Evolutionary conservation across 495 filamentous ascomycete species (phyloP).

Genomic region (Daldinia decipiens): DNA sequence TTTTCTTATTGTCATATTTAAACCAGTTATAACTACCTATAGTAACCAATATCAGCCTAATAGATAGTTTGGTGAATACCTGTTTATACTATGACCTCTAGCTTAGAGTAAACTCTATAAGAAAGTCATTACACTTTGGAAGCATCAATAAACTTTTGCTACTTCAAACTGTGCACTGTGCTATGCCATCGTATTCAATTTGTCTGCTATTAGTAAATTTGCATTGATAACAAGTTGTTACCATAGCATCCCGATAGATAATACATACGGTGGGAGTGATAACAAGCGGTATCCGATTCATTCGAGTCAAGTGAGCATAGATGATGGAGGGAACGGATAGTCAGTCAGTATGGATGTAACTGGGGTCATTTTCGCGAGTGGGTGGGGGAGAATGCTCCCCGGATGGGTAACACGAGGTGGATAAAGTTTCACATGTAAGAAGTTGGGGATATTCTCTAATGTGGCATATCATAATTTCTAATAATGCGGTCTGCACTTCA

Average conservation of each 20-base stretch:
- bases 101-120: too few species aligned
- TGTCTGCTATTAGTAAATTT: not conserved
- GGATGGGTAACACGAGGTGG: not conserved
- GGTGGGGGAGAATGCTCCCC: not conserved
- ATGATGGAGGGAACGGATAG: conserved; percentile 2
- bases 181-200: not conserved
- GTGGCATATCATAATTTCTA: not conserved
- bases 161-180: too few species aligned
- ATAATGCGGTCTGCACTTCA: conserved; percentile 2
- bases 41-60: too few species aligned
- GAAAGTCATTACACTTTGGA: too few species aligned
- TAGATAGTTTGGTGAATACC: not conserved
- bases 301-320: not conserved
- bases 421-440: conserved; percentile 5
- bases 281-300: not conserved
- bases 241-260: not conserved
- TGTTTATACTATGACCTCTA: too few species aligned
- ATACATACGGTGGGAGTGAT: not conserved
- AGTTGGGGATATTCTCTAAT: not conserved
- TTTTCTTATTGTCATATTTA: not conserved
- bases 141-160: too few species aligned
- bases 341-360: not conserved
- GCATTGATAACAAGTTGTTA: not conserved
- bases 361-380: not conserved
- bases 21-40: too few species aligned